Evolutionary conservation across 176 grass and related monocot genomes (phyloP), one percentile per base, ranked within the genome.

Genomic region (Lolium perenne): DNA sequence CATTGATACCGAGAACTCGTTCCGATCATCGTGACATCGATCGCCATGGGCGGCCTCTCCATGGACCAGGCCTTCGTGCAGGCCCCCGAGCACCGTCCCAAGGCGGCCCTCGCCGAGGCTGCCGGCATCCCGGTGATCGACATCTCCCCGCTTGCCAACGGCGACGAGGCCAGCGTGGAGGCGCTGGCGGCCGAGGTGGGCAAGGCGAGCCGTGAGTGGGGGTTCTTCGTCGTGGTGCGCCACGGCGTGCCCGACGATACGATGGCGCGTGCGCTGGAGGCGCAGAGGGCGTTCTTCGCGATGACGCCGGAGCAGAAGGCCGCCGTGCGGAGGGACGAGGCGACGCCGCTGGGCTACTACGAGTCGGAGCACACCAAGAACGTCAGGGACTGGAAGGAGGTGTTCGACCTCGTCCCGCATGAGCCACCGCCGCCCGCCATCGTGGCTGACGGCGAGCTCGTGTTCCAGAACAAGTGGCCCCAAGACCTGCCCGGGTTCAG

Each of bases 361-460:
- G 91, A 90, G 54, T 72, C 91, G 2, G 95, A 98, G 86, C 91
- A 92, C 85, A 98, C 95, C 22, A 95, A 95, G 85, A 98, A 98
- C 84, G 93, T 98, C 2, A 78, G 95, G 89, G 95, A 98, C 79
- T 98, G 95, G 95, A 98, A 98, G 89, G 95, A 98, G 89, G 95
- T 95, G 60, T 92, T 91, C 77, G 95, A 98, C 61, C 32, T 98
- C 45, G 56, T 94, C 10, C 86, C 92, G 0, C 65, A 56, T 8
- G 68, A 93, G 18, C 83, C 56, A 3, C 46, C 69, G 76, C 45
- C 22, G 35, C 71, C 58, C 35, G 21, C 66, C 0, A 23, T 26
- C 13, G 32, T 59, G 40, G 25, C 72, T 56, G 88, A 80, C 16
- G 86, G 81, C 32, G 78, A 62, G 54, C 73, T 93, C n/a, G 85